Evolutionary conservation across 441 rosid genomes (phyloP).

Genomic region (Mallotus japonicus): DNA sequence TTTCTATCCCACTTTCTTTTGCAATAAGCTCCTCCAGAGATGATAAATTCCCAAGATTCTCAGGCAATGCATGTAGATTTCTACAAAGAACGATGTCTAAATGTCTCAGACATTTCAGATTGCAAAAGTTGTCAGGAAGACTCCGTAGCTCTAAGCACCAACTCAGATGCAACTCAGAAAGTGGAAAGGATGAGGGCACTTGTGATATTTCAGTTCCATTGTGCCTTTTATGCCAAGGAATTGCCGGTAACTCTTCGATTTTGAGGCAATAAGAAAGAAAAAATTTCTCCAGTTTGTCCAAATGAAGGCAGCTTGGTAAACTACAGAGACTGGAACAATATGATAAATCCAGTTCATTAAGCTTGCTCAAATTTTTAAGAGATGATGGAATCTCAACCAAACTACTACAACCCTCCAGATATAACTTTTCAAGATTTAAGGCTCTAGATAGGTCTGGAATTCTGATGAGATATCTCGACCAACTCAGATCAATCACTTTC

Average conservation of each 20-base stretch:
- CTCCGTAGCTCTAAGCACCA: neutral
- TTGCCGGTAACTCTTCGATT: neutral
- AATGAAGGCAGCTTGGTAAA: neutral
- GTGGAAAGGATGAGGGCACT: neutral
- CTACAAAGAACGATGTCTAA: too few relatives aligned
- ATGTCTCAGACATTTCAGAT: too few relatives aligned
- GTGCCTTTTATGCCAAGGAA: neutral
- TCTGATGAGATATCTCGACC: neutral
- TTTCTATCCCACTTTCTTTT: too few relatives aligned
- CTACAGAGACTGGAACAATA: neutral
- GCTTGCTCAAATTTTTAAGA: neutral
- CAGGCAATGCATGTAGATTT: too few relatives aligned
- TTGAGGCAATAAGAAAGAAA: neutral
- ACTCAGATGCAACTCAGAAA: neutral
- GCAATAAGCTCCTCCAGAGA: too few relatives aligned
- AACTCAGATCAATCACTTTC: slow-evolving; percentile 9
- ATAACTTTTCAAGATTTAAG: neutral
- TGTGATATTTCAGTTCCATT: neutral
- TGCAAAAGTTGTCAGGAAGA: neutral
- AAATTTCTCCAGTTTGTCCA: neutral
- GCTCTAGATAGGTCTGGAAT: slow-evolving; percentile 8
- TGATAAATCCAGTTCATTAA: neutral
- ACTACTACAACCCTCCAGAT: neutral
- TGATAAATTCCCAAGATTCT: too few relatives aligned
- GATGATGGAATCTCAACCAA: slow-evolving; percentile 15